Base-by-base conservation (phyloP, 164 flowering plant genomes). In the Platanus orientalis region DNA sequence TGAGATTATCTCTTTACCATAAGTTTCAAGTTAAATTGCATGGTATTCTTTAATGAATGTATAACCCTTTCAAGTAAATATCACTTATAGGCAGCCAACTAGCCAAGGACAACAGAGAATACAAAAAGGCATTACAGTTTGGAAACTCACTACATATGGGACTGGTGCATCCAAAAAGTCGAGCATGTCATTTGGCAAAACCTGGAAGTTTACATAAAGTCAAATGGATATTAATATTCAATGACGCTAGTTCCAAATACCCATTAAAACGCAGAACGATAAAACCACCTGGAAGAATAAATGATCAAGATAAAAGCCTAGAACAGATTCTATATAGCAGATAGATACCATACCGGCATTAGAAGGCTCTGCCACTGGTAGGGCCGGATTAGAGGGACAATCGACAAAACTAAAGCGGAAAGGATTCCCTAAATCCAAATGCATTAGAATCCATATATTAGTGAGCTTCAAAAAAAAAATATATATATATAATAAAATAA, bases 81-180 rank as follows among this genome's bases (percentile, higher is more conserved):
- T 36, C 42, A 36, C 1, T 36, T 7, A 36, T 36, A 36, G 42
- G 42, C 5, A 36, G 42, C 42, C n/a, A n/a, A n/a, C n/a, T n/a
- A n/a, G n/a, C n/a, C n/a, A n/a, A n/a, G n/a, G n/a, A n/a, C n/a
- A n/a, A n/a, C n/a, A 36, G 12, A 36, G 9, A 36, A 14, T 36
- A 36, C 42, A 53, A 7, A 26, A 49, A 26, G 13, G 32, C 4
- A 3, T 53, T 3, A 23, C 6, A 59, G 11, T 44, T 57, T 17
- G 12, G 50, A 49, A 63, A 86, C 98, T 86, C 75, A 95, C 99
- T 52, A 92, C 75, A 72, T 88, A 95, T 28, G 99, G 99, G 52
- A 95, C 99, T 57, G 99, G 99, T 47, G 99, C 99, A 79, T 95
- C 99, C 76, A 95, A 74, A 76, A 95, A 95, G 61, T 95, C 99